phyloP scores from a whole-genome alignment of 148 eudicot genomes.

The Arbutus unedo region DNA sequence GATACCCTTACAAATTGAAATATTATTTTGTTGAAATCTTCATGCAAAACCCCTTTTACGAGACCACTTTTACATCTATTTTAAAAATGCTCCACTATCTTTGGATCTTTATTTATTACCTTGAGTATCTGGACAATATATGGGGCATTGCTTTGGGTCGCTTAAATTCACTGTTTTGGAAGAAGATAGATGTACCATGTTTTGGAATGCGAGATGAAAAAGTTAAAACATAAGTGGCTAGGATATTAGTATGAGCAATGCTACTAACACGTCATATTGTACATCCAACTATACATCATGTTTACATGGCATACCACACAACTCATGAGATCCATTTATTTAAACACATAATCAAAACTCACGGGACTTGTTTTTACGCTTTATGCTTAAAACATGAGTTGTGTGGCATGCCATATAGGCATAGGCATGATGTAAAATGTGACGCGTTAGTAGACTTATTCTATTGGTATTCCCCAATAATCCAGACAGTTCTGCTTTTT shows the following conservation, averaged over 20 bases:
- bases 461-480: neutral
- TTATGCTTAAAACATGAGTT: too few relatives aligned
- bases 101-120: neutral
- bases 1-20: neutral
- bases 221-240: neutral
- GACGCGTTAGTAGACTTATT: too few relatives aligned
- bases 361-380: too few relatives aligned
- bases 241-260: neutral
- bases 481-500: neutral
- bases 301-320: too few relatives aligned
- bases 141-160: neutral
- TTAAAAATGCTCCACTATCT: neutral
- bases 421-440: too few relatives aligned
- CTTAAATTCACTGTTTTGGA: neutral
- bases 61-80: neutral
- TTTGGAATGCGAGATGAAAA: neutral
- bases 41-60: neutral
- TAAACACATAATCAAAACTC: too few relatives aligned
- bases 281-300: too few relatives aligned
- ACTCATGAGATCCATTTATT: too few relatives aligned
- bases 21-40: neutral
- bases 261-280: too few relatives aligned
- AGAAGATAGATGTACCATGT: neutral
- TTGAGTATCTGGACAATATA: neutral
- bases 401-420: too few relatives aligned